Evolutionary conservation across 371 early-diverging fungal genomes (phyloP), one percentile per base, ranked within the genome.

Genomic region (Batkoa obscura): DNA sequence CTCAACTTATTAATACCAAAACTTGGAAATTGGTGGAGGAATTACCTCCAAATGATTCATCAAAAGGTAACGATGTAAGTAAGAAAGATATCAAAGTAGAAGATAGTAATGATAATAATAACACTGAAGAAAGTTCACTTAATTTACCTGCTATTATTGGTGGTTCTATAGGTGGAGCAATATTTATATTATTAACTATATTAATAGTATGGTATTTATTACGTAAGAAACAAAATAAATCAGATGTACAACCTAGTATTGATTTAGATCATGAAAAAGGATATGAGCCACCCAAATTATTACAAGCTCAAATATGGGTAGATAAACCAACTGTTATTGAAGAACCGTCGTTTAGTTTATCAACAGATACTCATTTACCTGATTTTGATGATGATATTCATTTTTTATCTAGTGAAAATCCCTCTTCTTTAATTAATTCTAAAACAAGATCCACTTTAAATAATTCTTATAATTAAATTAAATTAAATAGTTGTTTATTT

Each of bases 131-230:
- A 13, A 39, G 8, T 39, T 39, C 41, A 5, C 5, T 13, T 13
- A 45, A 45, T n/a, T 45, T 45, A n/a, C 45, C 45, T 15, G 45
- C 45, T 45, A 45, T 45, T 15, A 45, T 45, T n/a, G 45, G 45
- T 9, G 45, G 45, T 8, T 45, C 45, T 15, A 23, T 45, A 8
- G 45, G 45, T 45, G 45, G 45, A 15, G 45, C 45, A 8, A n/a
- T 45, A 45, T 12, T 23, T 45, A 45, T 45, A 4, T 8, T 45
- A 45, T 3, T 45, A 45, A 23, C 9, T n/a, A 45, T 45, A 4
- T n/a, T n/a, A n/a, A n/a, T n/a, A n/a, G n/a, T n/a, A n/a, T n/a
- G n/a, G n/a, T 8, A 8, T 3, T 45, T 45, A 4, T 45, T 12
- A 23, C 4, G 45, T 3, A 45, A 23, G n/a, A 12, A 23, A 15